Evolutionary conservation across 2,329 filamentous ascomycete genomes (phyloP).

Genomic region (Calycina herbarum): DNA sequence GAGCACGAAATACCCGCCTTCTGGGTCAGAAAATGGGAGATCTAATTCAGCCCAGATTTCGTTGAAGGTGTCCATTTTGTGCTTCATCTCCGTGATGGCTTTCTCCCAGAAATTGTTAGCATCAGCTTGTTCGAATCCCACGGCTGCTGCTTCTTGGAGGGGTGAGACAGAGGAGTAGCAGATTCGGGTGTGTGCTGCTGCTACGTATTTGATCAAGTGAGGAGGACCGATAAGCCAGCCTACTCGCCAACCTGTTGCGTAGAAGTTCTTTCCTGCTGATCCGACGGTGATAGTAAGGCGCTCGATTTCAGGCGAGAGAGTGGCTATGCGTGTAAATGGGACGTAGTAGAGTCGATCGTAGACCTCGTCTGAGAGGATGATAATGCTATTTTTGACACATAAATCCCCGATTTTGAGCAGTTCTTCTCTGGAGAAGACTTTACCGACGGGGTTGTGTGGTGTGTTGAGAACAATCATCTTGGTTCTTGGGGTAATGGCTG

Average conservation of each 20-base stretch:
- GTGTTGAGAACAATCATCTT: slow-evolving; percentile 96
- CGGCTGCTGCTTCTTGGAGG: slow-evolving; percentile 88
- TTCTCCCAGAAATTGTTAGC: slow-evolving; percentile 83
- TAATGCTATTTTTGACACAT: slow-evolving; percentile 88
- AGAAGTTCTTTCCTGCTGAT: slow-evolving; percentile 97
- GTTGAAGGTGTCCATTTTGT: slow-evolving; percentile 85
- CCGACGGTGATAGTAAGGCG: slow-evolving; percentile 89
- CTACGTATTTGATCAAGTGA: slow-evolving; percentile 86
- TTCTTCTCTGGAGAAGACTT: slow-evolving; percentile 85
- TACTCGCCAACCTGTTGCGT: slow-evolving; percentile 95
- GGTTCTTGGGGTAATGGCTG: slow-evolving; percentile 78
- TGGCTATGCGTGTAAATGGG: slow-evolving; percentile 90
- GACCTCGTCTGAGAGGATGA: slow-evolving; percentile 89
- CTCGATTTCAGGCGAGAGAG: slow-evolving; percentile 85
- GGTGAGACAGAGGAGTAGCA: slow-evolving; percentile 94
- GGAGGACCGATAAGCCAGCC: slow-evolving; percentile 90
- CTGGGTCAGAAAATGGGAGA: slow-evolving; percentile 68
- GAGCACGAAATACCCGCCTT: slow-evolving; percentile 96
- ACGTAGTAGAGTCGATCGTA: slow-evolving; percentile 96
- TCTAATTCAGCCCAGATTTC: slow-evolving; percentile 73
- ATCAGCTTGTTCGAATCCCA: slow-evolving; percentile 91
- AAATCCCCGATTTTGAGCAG: slow-evolving; percentile 82
- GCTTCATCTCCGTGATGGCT: slow-evolving; percentile 82
- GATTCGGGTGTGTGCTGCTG: slow-evolving; percentile 90
- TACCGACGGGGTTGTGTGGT: slow-evolving; percentile 91